A percentile compares a stretch with the other conserved stretches of the same genome.
Evolutionary conservation across 2,329 filamentous ascomycete genomes (phyloP).

Genomic region (Botrytis hyacinthi): DNA sequence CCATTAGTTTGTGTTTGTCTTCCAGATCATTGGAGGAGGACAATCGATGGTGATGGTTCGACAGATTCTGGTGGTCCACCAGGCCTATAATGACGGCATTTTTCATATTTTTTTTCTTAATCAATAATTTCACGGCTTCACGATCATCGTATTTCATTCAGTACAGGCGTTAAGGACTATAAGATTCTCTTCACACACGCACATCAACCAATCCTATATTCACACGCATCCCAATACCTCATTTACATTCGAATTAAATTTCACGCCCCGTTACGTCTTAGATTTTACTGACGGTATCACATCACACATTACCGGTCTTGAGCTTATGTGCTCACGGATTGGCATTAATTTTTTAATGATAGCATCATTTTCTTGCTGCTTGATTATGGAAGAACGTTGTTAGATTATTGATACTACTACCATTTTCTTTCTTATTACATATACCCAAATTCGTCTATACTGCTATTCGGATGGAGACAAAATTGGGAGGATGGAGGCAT

Average conservation of each 20-base stretch:
- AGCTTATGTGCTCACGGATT: conserved; percentile 29
- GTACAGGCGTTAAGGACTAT: conserved; percentile 33
- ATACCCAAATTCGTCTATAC: conserved; percentile 38
- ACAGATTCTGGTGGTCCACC: conserved; percentile 55
- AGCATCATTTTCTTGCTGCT: conserved; percentile 19
- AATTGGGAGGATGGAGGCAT: conserved; percentile 11
- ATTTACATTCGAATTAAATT: conserved; percentile 23
- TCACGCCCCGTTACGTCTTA: conserved; percentile 31
- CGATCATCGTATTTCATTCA: conserved; percentile 33
- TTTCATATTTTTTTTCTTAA: not conserved
- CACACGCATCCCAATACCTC: conserved; percentile 13
- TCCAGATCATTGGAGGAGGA: conserved; percentile 94
- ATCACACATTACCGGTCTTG: conserved; percentile 21
- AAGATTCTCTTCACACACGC: conserved; percentile 7
- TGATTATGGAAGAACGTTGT: conserved; percentile 18
- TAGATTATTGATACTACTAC: conserved; percentile 20
- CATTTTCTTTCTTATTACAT: conserved; percentile 32
- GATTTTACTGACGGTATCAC: conserved; percentile 30
- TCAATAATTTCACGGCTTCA: conserved; percentile 35
- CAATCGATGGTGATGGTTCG: conserved; percentile 83
- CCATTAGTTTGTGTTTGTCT: conserved; percentile 94
- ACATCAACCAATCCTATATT: conserved; percentile 9
- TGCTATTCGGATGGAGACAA: conserved; percentile 21
- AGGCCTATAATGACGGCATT: conserved; percentile 22
- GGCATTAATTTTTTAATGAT: conserved; percentile 31